Conservation (phyloP, 805 yeast species). For the Ogataea trehalophila region DNA sequence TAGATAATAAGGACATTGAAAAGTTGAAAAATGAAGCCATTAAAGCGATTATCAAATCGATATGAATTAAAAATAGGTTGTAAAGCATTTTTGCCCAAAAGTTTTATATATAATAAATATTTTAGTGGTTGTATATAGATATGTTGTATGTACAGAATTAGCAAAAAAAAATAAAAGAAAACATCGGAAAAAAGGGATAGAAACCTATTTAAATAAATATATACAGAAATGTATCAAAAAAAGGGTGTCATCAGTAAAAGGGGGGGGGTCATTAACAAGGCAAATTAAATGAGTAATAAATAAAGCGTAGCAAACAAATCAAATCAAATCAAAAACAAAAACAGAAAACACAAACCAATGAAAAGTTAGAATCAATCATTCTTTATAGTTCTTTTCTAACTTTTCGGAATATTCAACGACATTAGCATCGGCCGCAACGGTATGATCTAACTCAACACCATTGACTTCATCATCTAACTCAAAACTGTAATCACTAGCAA, state of each 20-base stretch:
- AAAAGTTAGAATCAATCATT: background rate
- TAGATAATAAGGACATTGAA: constrained; percentile 11
- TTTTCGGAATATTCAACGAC: background rate
- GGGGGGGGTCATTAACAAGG: no score
- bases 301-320: background rate
- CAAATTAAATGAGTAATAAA: no score
- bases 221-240: no score
- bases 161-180: no score
- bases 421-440: background rate
- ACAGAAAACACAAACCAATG: background rate
- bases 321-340: background rate
- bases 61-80: background rate
- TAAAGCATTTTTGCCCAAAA: no score
- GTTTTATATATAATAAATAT: background rate
- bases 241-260: no score
- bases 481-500: constrained; percentile 8
- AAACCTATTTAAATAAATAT: no score
- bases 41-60: constrained; percentile 6
- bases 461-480: background rate
- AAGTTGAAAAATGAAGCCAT: constrained; percentile 13
- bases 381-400: constrained; percentile 1
- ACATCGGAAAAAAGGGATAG: no score
- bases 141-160: no score
- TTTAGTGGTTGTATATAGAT: no score
- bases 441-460: background rate